Base-by-base conservation (phyloP, 805 yeast genomes). In the Hanseniaspora pseudoguilliermondii region DNA sequence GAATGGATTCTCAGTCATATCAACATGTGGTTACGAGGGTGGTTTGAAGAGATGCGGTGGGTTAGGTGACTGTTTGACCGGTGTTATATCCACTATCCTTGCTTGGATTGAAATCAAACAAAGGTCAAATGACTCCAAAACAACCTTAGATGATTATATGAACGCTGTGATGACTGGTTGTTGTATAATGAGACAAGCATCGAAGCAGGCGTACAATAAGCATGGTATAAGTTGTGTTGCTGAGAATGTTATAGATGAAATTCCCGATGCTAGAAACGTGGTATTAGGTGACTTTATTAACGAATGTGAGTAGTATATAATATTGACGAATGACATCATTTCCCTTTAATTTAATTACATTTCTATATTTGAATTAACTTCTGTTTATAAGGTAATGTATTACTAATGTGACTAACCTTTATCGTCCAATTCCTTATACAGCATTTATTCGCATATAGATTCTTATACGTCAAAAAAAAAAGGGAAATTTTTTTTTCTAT, bases 41-140 rank as follows among this genome's bases (percentile, higher is more conserved):
- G 83, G 93, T 7, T 68, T 71, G 50, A 84, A 86, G 64, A 75
- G 98, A 54, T 95, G 86, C 8, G 96, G 97, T 13, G 98, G 98
- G 0, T 97, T 93, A 70, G 98, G 98, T 27, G 98, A 93, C 63
- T 85, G 96, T 0, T 67, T 93, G 41, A 79, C 91, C 0, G 98
- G 98, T 3, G 41, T 42, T 21, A 35, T 55, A 10, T 44, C 58
- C 9, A 49, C 55, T n/a, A 15, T 49, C 6, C 39, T 49, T 4
- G 42, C 39, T 6, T 55, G 58, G 58, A 13, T 53, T 4, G 56
- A 46, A 18, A 46, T 44, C 15, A 44, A 44, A 44, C n/a, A 25
- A 3, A 29, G 32, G 3, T 27, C 36, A 8, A 40, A 39, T 40
- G 32, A 27, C 9, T 25, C 42, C 1, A 27, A 10, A 15, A 54